These are phyloP conservation scores for Rhizophagus sp. DNA, from an alignment of 192 early-diverging fungal species.

Conservation along the genomic window DNA sequence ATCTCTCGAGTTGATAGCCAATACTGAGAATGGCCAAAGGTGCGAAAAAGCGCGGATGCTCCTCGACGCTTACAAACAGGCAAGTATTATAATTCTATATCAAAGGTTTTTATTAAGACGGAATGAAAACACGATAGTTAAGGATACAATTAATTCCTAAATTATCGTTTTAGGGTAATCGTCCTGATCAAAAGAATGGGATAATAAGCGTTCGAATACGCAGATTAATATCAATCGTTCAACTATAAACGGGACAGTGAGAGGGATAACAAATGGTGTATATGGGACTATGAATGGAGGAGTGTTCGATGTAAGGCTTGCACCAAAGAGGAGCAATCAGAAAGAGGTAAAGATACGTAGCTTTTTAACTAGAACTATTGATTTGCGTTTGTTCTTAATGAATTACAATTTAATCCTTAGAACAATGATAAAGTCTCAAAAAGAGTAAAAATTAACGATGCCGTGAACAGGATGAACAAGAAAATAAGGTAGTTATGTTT, in stretches of 20 bases:
- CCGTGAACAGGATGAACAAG: too few relatives aligned
- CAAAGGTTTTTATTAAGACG: neutral
- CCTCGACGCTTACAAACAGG: slow-evolving; percentile 2
- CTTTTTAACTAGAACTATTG: slow-evolving; percentile 22
- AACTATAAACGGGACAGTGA: slow-evolving; percentile 8
- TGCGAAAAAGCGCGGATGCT: neutral
- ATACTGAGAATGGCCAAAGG: neutral
- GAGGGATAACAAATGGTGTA: slow-evolving; percentile 7
- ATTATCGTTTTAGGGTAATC: neutral
- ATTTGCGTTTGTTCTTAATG: slow-evolving; percentile 19
- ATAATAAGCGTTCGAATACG: neutral
- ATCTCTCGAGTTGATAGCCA: neutral
- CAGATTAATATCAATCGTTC: neutral
- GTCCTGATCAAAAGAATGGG: slow-evolving; percentile 5
- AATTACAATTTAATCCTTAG: slow-evolving; percentile 25
- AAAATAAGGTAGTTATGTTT: too few relatives aligned
- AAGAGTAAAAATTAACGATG: neutral
- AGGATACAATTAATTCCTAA: slow-evolving; percentile 8
- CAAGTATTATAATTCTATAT: neutral
- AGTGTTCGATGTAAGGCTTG: slow-evolving; percentile 2
- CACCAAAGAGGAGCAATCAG: slow-evolving; percentile 5
- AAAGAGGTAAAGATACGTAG: slow-evolving; percentile 23
- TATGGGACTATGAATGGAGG: slow-evolving; percentile 14
- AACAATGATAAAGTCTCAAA: slow-evolving; percentile 13
- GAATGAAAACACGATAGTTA: neutral